Evolutionary conservation across 257 asterid species (phyloP).

Genomic region (Lycium ferocissimum): DNA sequence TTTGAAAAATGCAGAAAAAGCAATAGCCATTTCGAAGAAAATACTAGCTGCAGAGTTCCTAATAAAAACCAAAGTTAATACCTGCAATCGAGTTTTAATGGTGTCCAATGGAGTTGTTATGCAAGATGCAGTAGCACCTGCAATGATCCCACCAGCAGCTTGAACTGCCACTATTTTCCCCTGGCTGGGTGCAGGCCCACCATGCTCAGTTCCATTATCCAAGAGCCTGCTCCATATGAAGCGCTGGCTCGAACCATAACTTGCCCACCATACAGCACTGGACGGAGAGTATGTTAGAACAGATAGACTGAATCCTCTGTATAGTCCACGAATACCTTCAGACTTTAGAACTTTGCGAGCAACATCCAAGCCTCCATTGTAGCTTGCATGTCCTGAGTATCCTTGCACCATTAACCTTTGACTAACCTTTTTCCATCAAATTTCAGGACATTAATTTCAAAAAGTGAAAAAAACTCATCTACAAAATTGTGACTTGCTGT

Average conservation of each 20-base stretch:
- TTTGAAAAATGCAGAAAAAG: not conserved
- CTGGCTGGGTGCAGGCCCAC: conserved; percentile 58
- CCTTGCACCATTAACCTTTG: conserved; percentile 93
- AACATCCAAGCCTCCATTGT: conserved; percentile 90
- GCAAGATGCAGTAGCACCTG: conserved; percentile 92
- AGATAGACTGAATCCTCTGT: conserved; percentile 96
- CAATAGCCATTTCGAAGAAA: not conserved
- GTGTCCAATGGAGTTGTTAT: conserved; percentile 95
- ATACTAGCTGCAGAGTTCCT: not conserved
- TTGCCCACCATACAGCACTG: conserved; percentile 99
- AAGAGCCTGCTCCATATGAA: conserved; percentile 79
- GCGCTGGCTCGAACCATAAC: conserved; percentile 98
- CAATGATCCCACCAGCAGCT: conserved; percentile 93
- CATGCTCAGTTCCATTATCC: conserved; percentile 57
- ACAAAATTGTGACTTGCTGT: conserved; percentile 17
- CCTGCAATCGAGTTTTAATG: conserved; percentile 95
- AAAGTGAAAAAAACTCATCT: not conserved
- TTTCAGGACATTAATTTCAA: conserved; percentile 30
- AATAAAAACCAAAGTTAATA: conserved; percentile 23
- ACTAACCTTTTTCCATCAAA: conserved; percentile 74
- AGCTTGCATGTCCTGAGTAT: conserved; percentile 76
- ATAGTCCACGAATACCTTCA: conserved; percentile 91
- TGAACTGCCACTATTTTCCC: conserved; percentile 75
- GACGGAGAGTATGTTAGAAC: conserved; percentile 92
- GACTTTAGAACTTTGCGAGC: conserved; percentile 78